Conservation (phyloP, 495 filamentous ascomycete genomes). For the Aspergillus indologenus region DNA sequence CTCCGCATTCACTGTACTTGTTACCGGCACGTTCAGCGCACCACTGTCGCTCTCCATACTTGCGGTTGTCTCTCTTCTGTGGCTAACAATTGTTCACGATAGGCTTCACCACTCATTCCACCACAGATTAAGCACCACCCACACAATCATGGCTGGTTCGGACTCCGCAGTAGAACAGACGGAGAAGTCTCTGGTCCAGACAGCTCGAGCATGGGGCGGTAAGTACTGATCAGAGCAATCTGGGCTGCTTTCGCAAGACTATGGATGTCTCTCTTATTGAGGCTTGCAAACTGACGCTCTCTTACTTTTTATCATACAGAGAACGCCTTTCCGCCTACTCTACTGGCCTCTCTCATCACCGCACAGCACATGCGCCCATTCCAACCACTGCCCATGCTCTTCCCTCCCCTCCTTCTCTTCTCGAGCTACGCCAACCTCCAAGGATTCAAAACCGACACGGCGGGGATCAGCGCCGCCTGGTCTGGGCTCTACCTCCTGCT, state of each 20-base stretch:
- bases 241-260: constrained; percentile 1
- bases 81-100: background rate
- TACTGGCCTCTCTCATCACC: constrained; percentile 75
- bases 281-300: background rate
- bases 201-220: constrained; percentile 70
- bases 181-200: constrained; percentile 49
- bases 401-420: constrained; percentile 83
- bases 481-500: constrained; percentile 80
- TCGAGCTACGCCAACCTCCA: constrained; percentile 78
- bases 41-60: background rate
- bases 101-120: background rate
- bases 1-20: background rate
- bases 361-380: constrained; percentile 75
- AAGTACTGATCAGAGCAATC: constrained; percentile 26
- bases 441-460: constrained; percentile 75
- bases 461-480: constrained; percentile 82
- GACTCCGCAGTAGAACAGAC: constrained; percentile 39
- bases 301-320: constrained; percentile 43
- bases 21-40: background rate
- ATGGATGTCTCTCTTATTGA: background rate
- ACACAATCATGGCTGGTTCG: constrained; percentile 16
- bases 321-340: constrained; percentile 72
- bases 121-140: background rate
- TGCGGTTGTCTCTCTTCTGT: background rate
- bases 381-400: constrained; percentile 71